Evolutionary conservation across 1,284 basidiomycete genomes (phyloP).

Genomic region (Cryptococcus deneoformans): DNA sequence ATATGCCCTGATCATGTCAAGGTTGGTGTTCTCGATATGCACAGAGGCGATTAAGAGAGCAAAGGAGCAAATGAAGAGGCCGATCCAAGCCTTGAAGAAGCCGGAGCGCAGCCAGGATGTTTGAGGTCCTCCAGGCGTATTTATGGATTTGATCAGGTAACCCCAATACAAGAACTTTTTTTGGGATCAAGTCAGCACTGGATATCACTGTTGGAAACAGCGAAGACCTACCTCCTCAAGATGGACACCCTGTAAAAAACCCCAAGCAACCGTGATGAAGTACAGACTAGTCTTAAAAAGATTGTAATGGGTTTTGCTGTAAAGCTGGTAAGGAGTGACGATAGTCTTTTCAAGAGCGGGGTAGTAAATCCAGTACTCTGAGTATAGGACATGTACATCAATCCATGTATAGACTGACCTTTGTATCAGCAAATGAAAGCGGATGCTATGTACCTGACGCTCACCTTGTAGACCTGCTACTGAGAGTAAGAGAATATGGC

Average conservation of each 20-base stretch:
- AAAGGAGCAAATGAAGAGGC: constrained; percentile 8
- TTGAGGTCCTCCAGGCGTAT: constrained; percentile 14
- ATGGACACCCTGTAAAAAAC: constrained; percentile 29
- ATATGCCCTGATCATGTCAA: constrained; percentile 28
- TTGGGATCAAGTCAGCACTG: not conserved
- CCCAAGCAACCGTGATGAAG: constrained; percentile 23
- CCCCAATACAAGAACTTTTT: constrained; percentile 28
- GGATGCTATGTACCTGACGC: not conserved
- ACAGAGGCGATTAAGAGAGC: constrained; percentile 18
- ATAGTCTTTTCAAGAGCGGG: constrained; percentile 16
- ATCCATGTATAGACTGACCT: constrained; percentile 17
- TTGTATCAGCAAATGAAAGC: not conserved
- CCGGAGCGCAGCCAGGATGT: constrained; percentile 21
- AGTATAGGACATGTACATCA: constrained; percentile 14
- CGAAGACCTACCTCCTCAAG: constrained; percentile 29
- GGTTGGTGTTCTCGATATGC: constrained; percentile 22
- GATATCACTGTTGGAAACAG: not conserved
- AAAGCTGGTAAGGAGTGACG: constrained; percentile 26
- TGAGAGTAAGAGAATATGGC: constrained; percentile 22
- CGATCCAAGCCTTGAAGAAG: constrained; percentile 26
- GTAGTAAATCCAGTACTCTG: constrained; percentile 27
- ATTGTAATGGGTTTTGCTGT: constrained; percentile 11
- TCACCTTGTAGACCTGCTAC: constrained; percentile 8
- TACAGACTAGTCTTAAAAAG: constrained; percentile 17
- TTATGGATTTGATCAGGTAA: constrained; percentile 27